phyloP scores from a whole-genome alignment of 2,329 filamentous ascomycete species.

The Colletotrichum euphorbiae region DNA sequence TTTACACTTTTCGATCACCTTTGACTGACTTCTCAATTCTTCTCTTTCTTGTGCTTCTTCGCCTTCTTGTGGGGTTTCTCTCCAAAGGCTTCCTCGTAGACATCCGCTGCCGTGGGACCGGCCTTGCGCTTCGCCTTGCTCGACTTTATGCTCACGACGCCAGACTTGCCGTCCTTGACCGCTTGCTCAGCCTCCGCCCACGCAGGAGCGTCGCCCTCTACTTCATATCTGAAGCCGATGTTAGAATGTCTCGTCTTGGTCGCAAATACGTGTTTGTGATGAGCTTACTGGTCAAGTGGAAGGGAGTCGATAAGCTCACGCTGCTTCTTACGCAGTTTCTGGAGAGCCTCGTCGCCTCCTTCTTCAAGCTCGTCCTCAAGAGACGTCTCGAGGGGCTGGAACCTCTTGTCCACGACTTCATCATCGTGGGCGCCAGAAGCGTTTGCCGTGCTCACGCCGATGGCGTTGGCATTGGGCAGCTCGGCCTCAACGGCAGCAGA shows the following conservation, averaged over 20 bases:
- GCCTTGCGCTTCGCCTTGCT: slow-evolving; percentile 82
- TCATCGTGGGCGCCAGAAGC: slow-evolving; percentile 76
- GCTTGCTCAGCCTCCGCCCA: slow-evolving; percentile 82
- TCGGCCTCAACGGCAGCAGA: slow-evolving; percentile 77
- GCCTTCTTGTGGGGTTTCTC: slow-evolving; percentile 67
- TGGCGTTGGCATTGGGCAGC: slow-evolving; percentile 68
- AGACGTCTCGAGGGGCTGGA: slow-evolving; percentile 75
- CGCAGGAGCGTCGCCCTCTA: slow-evolving; percentile 69
- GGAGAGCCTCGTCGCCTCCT: slow-evolving; percentile 80
- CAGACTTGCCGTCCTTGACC: slow-evolving; percentile 70
- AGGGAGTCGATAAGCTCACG: slow-evolving; percentile 90
- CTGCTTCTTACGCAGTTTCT: slow-evolving; percentile 81
- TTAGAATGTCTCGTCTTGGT: slow-evolving; percentile 25
- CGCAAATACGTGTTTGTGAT: not conserved
- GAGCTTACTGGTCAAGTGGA: slow-evolving; percentile 83
- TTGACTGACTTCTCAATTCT: not conserved
- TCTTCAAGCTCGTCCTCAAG: slow-evolving; percentile 88
- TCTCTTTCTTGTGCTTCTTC: slow-evolving; percentile 53
- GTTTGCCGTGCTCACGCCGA: slow-evolving; percentile 69
- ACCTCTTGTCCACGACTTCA: slow-evolving; percentile 73
- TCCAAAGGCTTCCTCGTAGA: slow-evolving; percentile 71
- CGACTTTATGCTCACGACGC: slow-evolving; percentile 86
- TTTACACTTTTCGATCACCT: slow-evolving; percentile 35
- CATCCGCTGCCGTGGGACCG: slow-evolving; percentile 66
- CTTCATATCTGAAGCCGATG: slow-evolving; percentile 65